Evolutionary conservation across 2,329 filamentous ascomycete genomes (phyloP), one percentile per base, ranked within the genome.

Genomic region (Berkeleyomyces rouxiae): DNA sequence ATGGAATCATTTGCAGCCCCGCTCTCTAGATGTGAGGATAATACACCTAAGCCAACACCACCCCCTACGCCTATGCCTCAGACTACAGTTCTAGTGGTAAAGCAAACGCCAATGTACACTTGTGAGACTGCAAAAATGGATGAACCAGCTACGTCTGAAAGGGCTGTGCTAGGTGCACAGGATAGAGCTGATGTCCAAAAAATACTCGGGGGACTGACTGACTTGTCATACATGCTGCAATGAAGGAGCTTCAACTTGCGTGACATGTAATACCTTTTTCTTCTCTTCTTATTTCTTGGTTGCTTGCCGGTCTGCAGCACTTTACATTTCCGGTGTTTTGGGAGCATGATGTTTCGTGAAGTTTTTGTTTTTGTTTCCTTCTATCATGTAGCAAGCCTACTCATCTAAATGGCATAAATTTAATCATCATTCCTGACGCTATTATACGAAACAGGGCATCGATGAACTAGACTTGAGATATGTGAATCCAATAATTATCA

Each of bases 151-250:
- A n/a, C 9, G 4, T 16, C 43, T 10, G 44, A 46, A 37, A 40
- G 33, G 23, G 33, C 33, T 10, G 13, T 9, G 9, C 23, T 64
- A n/a, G 57, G 31, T 7, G 33, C 42, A 39, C 31, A 46, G 11
- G 60, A 64, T 7, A 51, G 39, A 11, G 42, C 44, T 9, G 57
- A 40, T 10, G 49, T 44, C 5, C 43, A 47, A 23, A 44, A 39
- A 7, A 46, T 64, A 10, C 7, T 64, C 11, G 36, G 16, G 47
- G 55, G 33, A 13, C 43, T 64, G 9, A 51, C 63, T 1, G 55
- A 62, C 42, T 42, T 64, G 16, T 59, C 57, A 31, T 64, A 62
- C 42, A 64, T 64, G 63, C 39, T 58, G 7, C 43, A 31, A 42
- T 59, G 33, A 51, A 6, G 13, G 23, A 2, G 23, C 23, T 23